Percentiles rank a stretch among this genome's conserved stretches.
phyloP scores from a whole-genome alignment of 352 stramenopile genomes.

The Globisporangium ultimum region DNA sequence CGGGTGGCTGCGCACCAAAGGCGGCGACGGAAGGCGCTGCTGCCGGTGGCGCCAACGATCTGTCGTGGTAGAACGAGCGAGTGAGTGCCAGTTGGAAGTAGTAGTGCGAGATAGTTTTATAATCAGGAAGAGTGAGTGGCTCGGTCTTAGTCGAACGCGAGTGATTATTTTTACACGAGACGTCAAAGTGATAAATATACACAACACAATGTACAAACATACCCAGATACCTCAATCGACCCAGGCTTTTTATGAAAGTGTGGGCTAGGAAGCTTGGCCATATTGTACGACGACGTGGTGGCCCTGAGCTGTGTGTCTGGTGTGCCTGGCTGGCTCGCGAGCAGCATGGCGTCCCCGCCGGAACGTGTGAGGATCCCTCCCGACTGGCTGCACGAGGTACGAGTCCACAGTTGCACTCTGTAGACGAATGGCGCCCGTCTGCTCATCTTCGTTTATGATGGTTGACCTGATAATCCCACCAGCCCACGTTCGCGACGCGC shows the following conservation, averaged over 20 bases:
- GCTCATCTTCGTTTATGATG: background rate
- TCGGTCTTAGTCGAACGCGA: too few relatives aligned
- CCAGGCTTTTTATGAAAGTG: too few relatives aligned
- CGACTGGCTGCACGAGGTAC: constrained; percentile 47
- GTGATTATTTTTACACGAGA: too few relatives aligned
- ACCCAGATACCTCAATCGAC: too few relatives aligned
- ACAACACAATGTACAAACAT: too few relatives aligned
- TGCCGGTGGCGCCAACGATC: constrained; percentile 36
- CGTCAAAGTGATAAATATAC: too few relatives aligned
- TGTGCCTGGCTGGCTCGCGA: too few relatives aligned
- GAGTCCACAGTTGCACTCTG: background rate
- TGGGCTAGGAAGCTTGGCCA: background rate
- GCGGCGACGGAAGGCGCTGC: constrained; percentile 29
- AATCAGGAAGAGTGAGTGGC: too few relatives aligned
- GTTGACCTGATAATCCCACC: background rate
- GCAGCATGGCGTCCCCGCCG: constrained; percentile 19
- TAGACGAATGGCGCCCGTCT: background rate
- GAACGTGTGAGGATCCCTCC: constrained; percentile 39
- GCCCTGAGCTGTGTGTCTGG: too few relatives aligned
- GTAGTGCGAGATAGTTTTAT: too few relatives aligned
- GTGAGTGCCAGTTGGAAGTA: too few relatives aligned
- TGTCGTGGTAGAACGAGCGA: constrained; percentile 48
- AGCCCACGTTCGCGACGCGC: constrained; percentile 43
- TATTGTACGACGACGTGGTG: constrained; percentile 3
- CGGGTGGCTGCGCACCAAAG: constrained; percentile 28